phyloP scores from a whole-genome alignment of 441 rosid genomes.

The Mallotus repandus region DNA sequence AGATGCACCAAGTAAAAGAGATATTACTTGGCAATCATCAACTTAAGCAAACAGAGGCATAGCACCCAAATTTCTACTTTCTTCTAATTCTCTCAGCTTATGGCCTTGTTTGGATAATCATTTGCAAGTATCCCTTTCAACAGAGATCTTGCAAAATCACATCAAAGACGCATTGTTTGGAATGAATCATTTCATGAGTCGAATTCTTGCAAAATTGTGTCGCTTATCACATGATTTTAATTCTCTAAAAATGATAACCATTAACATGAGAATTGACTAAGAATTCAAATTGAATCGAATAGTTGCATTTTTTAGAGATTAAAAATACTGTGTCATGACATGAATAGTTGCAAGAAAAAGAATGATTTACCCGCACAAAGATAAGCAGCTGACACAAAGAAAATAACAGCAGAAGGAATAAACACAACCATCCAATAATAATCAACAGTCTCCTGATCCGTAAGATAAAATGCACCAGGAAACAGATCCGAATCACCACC shows the following conservation, averaged over 20 bases:
- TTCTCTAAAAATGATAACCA: not conserved
- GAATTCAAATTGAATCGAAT: not conserved
- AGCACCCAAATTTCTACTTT: too few relatives aligned
- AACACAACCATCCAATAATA: constrained; percentile 89
- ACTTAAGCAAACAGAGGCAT: too few relatives aligned
- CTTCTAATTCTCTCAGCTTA: too few relatives aligned
- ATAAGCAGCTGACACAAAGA: constrained; percentile 58
- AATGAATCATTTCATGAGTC: too few relatives aligned
- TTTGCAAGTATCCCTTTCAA: not conserved
- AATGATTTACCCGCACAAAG: constrained; percentile 63
- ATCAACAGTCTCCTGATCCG: constrained; percentile 84
- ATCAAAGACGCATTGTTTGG: too few relatives aligned
- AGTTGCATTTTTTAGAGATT: not conserved
- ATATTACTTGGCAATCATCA: not conserved
- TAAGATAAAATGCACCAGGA: constrained; percentile 73
- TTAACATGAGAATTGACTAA: too few relatives aligned
- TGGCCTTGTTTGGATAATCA: not conserved
- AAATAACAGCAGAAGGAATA: constrained; percentile 56
- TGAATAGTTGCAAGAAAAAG: not conserved
- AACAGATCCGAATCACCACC: constrained; percentile 58
- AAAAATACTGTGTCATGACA: not conserved
- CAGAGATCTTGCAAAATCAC: not conserved
- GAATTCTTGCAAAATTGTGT: too few relatives aligned
- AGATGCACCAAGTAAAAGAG: not conserved
- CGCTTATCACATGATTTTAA: not conserved